A percentile compares a stretch with the other conserved stretches of the same genome.
Conservation (phyloP, 2,329 filamentous ascomycete species). For the Byssochlamys sp. region DNA sequence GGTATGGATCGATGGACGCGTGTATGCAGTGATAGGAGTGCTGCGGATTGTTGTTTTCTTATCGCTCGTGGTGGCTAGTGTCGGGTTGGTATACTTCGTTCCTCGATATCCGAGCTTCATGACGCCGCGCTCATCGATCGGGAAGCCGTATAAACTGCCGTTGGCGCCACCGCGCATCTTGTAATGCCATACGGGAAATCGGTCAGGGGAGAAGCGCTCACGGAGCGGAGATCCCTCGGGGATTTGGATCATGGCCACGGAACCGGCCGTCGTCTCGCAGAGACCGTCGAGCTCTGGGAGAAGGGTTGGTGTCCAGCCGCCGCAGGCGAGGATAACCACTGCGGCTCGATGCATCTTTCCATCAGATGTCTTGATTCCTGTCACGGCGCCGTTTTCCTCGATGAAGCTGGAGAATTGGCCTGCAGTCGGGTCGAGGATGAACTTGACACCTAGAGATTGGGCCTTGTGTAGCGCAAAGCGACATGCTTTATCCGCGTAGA, state of each 20-base stretch:
- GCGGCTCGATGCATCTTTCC: constrained; percentile 22
- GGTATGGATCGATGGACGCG: constrained; percentile 6
- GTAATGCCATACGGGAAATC: constrained; percentile 40
- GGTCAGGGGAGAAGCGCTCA: constrained; percentile 32
- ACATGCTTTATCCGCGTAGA: constrained; percentile 40
- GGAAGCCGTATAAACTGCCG: constrained; percentile 43
- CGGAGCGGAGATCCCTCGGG: constrained; percentile 31
- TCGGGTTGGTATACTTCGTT: constrained; percentile 43
- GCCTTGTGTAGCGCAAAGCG: constrained; percentile 38
- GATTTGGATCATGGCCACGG: constrained; percentile 37
- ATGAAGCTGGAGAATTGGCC: constrained; percentile 24
- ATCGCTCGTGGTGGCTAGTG: constrained; percentile 24
- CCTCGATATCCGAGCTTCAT: constrained; percentile 45
- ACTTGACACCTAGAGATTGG: constrained; percentile 30
- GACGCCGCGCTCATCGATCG: constrained; percentile 33
- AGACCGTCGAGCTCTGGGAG: constrained; percentile 34
- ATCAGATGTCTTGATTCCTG: constrained; percentile 34
- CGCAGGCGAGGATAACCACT: constrained; percentile 34
- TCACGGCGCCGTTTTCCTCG: constrained; percentile 12
- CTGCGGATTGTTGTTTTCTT: constrained; percentile 21
- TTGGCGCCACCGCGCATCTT: constrained; percentile 25
- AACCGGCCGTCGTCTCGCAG: constrained; percentile 42
- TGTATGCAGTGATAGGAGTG: constrained; percentile 34
- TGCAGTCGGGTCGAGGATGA: constrained; percentile 27
- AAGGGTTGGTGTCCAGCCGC: constrained; percentile 37